Conservation (phyloP, 2,329 filamentous ascomycete species). For the Hypoxylon sp. region DNA sequence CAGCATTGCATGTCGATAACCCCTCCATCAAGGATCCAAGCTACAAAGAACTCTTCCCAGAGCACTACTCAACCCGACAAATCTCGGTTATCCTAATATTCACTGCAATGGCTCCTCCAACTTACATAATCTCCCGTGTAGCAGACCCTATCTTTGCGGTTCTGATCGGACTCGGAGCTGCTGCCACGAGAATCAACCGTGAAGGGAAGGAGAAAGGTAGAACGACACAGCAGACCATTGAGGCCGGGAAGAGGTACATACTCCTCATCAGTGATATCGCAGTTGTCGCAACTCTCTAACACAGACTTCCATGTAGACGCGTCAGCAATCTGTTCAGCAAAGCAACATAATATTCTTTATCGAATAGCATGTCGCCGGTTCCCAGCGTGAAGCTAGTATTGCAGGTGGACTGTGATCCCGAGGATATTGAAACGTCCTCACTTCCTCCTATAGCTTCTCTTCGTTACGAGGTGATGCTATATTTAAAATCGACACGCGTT, state of each 20-base stretch:
- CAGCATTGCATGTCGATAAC: not conserved
- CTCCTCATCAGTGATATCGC: not conserved
- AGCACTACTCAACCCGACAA: not conserved
- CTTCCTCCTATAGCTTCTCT: not conserved
- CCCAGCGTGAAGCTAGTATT: not conserved
- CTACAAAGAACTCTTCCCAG: not conserved
- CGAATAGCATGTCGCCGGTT: not conserved
- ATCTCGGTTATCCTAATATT: not conserved
- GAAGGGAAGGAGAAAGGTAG: conserved; percentile 72
- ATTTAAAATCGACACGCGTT: not conserved
- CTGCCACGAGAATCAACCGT: conserved; percentile 70
- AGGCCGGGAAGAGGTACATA: conserved; percentile 61
- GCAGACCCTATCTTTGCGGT: conserved; percentile 73
- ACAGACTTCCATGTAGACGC: conserved; percentile 21
- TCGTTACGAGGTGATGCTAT: not conserved
- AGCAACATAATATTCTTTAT: conserved; percentile 13
- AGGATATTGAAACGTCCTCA: not conserved
- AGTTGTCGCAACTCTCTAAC: conserved; percentile 18
- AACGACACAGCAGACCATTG: conserved; percentile 65
- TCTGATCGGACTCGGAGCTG: conserved; percentile 69
- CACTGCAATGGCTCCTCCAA: conserved; percentile 65
- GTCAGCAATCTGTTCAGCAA: conserved; percentile 29
- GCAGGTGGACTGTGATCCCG: not conserved
- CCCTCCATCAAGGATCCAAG: not conserved
- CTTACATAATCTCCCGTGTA: conserved; percentile 72